Evolutionary conservation across 139 green algal genomes (phyloP).

Genomic region (Picochlorum costavermella): DNA sequence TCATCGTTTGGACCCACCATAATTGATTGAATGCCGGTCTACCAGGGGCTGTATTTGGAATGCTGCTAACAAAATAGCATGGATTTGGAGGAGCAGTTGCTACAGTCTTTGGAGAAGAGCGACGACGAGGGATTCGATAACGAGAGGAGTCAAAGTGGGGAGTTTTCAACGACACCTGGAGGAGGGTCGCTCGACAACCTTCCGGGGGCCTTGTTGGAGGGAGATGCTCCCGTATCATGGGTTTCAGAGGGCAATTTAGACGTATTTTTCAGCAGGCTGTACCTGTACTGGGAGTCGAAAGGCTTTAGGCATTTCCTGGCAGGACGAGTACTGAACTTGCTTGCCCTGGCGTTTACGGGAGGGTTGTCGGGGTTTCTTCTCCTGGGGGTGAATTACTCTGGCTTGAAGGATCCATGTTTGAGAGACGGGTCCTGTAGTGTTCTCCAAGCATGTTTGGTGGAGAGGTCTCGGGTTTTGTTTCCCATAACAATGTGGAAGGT

Average conservation of each 20-base stretch:
- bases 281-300: slow-evolving; percentile 77
- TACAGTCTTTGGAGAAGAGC: no score
- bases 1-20: no score
- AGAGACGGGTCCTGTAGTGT: slow-evolving; percentile 59
- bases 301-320: slow-evolving; percentile 59
- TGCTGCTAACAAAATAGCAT: no score
- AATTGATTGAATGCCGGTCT: no score
- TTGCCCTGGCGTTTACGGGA: slow-evolving; percentile 85
- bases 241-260: slow-evolving; percentile 70
- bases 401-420: slow-evolving; percentile 41
- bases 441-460: slow-evolving; percentile 26
- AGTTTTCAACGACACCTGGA: no score
- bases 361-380: slow-evolving; percentile 77
- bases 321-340: slow-evolving; percentile 67
- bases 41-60: no score
- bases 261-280: slow-evolving; percentile 69
- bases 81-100: no score
- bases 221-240: slow-evolving; percentile 39
- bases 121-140: no score
- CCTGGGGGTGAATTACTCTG: slow-evolving; percentile 76
- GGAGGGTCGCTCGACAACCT: no score
- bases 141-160: no score
- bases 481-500: slow-evolving; percentile 35
- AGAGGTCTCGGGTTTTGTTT: slow-evolving; percentile 27
- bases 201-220: not conserved